Conservation (phyloP, 495 filamentous ascomycete species). For the Stereocaulon alpinum region DNA sequence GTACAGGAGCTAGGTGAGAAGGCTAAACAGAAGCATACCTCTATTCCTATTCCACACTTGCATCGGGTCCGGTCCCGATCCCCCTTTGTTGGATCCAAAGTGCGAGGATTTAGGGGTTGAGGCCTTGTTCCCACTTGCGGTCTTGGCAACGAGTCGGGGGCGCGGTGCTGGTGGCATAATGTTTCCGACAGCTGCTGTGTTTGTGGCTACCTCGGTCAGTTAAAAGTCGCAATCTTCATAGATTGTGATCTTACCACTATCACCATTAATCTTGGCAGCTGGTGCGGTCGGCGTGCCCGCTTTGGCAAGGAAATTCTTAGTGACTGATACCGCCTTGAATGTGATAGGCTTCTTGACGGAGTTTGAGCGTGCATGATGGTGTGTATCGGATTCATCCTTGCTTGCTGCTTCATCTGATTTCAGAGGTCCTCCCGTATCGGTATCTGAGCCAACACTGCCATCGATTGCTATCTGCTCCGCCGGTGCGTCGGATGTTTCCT, state of each 20-base stretch:
- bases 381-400: slow-evolving; percentile 36
- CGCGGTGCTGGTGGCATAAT: slow-evolving; percentile 38
- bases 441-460: slow-evolving; percentile 57
- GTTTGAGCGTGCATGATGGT: slow-evolving; percentile 53
- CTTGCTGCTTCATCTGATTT: slow-evolving; percentile 23
- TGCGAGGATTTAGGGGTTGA: slow-evolving; percentile 38
- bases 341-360: slow-evolving; percentile 74
- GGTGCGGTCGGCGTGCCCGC: slow-evolving; percentile 36
- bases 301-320: slow-evolving; percentile 74
- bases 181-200: slow-evolving; percentile 31
- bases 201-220: slow-evolving; percentile 29
- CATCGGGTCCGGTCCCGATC: slow-evolving; percentile 53
- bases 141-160: slow-evolving; percentile 59
- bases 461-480: slow-evolving; percentile 26
- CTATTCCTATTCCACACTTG: slow-evolving; percentile 97
- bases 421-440: slow-evolving; percentile 41
- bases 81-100: slow-evolving; percentile 36
- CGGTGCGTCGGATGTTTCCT: slow-evolving; percentile 25
- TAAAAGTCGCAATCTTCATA: neutral
- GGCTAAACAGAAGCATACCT: slow-evolving; percentile 47
- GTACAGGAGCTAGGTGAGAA: neutral
- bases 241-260: slow-evolving; percentile 38
- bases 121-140: slow-evolving; percentile 45
- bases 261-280: slow-evolving; percentile 43
- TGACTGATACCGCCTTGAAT: slow-evolving; percentile 93